These are phyloP conservation scores for Daldinia concentrica DNA, from an alignment of 495 filamentous ascomycete genomes.

Conservation along the genomic window DNA sequence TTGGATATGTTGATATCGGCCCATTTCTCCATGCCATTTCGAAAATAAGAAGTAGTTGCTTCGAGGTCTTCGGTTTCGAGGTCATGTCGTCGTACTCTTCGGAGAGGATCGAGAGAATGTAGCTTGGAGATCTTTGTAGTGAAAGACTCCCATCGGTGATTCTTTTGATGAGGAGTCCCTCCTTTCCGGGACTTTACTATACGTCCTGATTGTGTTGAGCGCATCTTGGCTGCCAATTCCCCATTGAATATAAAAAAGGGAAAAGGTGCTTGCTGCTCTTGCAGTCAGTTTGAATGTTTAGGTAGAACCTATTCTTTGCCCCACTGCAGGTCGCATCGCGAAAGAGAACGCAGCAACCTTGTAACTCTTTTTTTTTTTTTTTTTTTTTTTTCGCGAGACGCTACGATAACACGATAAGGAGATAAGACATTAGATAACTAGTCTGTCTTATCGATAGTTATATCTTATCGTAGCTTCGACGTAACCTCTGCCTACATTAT, in stretches of 20 bases:
- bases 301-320: constrained; percentile 12
- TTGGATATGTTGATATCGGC: constrained; percentile 86
- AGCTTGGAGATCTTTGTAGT: constrained; percentile 91
- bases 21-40: constrained; percentile 85
- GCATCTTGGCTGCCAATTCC: constrained; percentile 49
- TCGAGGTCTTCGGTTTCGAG: constrained; percentile 78
- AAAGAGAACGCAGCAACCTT: constrained; percentile 7
- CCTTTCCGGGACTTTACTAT: constrained; percentile 71
- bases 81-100: constrained; percentile 81
- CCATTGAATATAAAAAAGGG: neutral
- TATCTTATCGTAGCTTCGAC: neutral
- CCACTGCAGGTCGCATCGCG: constrained; percentile 25
- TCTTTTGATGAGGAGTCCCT: constrained; percentile 74
- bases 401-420: constrained; percentile 13
- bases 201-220: constrained; percentile 68
- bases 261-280: constrained; percentile 7
- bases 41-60: constrained; percentile 79
- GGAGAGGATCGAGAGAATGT: constrained; percentile 85
- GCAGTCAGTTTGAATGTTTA: neutral
- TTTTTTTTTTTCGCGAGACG: constrained; percentile 15
- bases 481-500: neutral
- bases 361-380: constrained; percentile 25
- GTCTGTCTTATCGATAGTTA: constrained; percentile 19
- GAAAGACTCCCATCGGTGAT: constrained; percentile 91
- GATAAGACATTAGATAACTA: no score